Percentiles rank a stretch among this genome's conserved stretches.
Evolutionary conservation across 1,284 basidiomycete genomes (phyloP).

Genomic region (Trametes versicolor): DNA sequence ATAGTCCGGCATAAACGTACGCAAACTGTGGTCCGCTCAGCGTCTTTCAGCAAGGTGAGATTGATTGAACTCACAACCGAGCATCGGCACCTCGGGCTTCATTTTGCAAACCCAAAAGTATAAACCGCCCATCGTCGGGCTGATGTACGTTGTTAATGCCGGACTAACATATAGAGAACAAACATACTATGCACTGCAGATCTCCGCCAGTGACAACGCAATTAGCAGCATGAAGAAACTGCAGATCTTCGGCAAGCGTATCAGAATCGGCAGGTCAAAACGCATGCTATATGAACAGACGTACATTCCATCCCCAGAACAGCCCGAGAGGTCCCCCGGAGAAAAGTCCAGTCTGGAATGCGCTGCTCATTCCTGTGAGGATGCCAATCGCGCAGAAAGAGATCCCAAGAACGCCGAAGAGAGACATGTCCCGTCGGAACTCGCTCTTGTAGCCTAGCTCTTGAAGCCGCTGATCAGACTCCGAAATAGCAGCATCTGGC

Average conservation of each 20-base stretch:
- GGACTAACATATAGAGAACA: background rate
- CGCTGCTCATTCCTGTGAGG: constrained; percentile 65
- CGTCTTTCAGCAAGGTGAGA: background rate
- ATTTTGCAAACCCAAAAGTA: constrained; percentile 75
- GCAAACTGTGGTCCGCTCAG: constrained; percentile 32
- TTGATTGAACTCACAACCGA: constrained; percentile 58
- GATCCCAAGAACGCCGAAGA: constrained; percentile 68
- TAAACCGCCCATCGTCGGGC: constrained; percentile 65
- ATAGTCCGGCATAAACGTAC: constrained; percentile 28
- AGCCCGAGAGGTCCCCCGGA: constrained; percentile 67
- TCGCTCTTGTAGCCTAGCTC: constrained; percentile 65
- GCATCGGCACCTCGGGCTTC: constrained; percentile 62
- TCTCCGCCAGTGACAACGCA: constrained; percentile 65
- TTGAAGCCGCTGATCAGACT: constrained; percentile 58
- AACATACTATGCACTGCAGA: constrained; percentile 67
- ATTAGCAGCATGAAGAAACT: constrained; percentile 70
- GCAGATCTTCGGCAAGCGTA: constrained; percentile 52
- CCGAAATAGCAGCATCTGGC: constrained; percentile 11
- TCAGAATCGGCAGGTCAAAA: background rate
- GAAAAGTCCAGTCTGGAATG: constrained; percentile 66
- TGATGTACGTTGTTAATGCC: constrained; percentile 29
- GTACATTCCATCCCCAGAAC: constrained; percentile 75
- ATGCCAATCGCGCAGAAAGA: constrained; percentile 71
- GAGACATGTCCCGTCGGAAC: constrained; percentile 66
- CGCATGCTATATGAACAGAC: constrained; percentile 31